Percentiles rank a stretch among this genome's conserved stretches.
phyloP scores from a whole-genome alignment of 2,329 filamentous ascomycete species.

The Knufia fluminis region DNA sequence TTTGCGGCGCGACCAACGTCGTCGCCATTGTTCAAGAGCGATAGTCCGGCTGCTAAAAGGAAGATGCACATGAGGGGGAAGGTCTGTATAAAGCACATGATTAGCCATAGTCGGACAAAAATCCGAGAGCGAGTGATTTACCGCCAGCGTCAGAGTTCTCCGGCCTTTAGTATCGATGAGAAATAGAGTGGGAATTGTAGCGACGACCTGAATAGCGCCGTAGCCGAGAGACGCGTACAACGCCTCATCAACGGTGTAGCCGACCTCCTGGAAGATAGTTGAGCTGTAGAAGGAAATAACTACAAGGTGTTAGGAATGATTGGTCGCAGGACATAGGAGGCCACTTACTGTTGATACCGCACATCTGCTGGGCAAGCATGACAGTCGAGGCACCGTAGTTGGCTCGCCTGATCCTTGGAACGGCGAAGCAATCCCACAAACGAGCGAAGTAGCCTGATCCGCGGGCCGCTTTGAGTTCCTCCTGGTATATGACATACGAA shows the following conservation, averaged over 20 bases:
- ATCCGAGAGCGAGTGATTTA: too few relatives aligned
- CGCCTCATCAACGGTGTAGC: constrained; percentile 47
- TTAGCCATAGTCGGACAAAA: too few relatives aligned
- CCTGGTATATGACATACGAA: constrained; percentile 45
- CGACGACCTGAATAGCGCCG: constrained; percentile 56
- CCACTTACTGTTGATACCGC: constrained; percentile 26
- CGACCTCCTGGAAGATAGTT: constrained; percentile 46
- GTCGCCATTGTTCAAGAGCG: too few relatives aligned
- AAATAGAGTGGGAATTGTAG: constrained; percentile 49
- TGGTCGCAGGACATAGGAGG: too few relatives aligned
- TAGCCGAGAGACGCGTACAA: constrained; percentile 57
- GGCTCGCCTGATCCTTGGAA: constrained; percentile 23
- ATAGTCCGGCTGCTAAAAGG: too few relatives aligned
- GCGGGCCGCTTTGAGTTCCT: constrained; percentile 7
- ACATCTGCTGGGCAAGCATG: constrained; percentile 43
- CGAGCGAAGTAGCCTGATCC: constrained; percentile 40
- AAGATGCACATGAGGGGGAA: too few relatives aligned
- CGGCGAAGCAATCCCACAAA: constrained; percentile 23
- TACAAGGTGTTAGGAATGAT: too few relatives aligned
- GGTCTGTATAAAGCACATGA: too few relatives aligned
- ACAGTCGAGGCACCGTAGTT: constrained; percentile 23
- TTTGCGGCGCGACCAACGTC: too few relatives aligned
- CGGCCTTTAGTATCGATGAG: constrained; percentile 62
- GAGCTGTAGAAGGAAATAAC: constrained; percentile 42
- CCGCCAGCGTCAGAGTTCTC: constrained; percentile 52